phyloP scores from a whole-genome alignment of 768 basidiomycete genomes.

The Termitomyces sp. region DNA sequence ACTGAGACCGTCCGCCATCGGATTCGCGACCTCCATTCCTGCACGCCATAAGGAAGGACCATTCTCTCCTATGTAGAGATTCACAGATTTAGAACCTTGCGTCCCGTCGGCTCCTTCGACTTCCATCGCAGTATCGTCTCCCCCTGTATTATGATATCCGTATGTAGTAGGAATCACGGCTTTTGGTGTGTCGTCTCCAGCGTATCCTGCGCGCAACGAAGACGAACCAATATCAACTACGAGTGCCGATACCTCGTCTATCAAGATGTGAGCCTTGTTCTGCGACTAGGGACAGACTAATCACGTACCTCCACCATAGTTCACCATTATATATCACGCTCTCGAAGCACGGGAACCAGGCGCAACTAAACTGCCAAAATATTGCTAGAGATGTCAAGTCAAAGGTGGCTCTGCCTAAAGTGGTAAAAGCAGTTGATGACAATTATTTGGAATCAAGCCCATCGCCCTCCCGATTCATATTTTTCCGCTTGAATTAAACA shows the following conservation, averaged over 20 bases:
- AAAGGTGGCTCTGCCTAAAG: neutral
- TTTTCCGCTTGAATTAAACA: too few species aligned
- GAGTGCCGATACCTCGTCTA: slow-evolving; percentile 96
- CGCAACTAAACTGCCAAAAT: neutral
- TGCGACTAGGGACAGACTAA: neutral
- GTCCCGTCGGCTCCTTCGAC: slow-evolving; percentile 33
- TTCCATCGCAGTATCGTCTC: slow-evolving; percentile 50
- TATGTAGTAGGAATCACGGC: slow-evolving; percentile 88
- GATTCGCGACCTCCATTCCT: slow-evolving; percentile 85
- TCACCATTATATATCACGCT: slow-evolving; percentile 53
- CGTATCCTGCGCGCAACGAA: slow-evolving; percentile 91
- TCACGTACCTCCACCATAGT: slow-evolving; percentile 79
- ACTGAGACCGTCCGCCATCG: slow-evolving; percentile 85
- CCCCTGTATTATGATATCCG: slow-evolving; percentile 61
- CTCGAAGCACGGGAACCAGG: neutral
- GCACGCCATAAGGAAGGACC: slow-evolving; percentile 88
- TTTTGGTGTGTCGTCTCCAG: slow-evolving; percentile 95
- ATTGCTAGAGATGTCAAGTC: neutral
- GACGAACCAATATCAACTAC: slow-evolving; percentile 94
- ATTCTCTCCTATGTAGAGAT: slow-evolving; percentile 81
- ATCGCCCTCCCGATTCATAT: slow-evolving; percentile 20
- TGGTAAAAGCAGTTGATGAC: slow-evolving; percentile 18
- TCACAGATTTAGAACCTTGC: slow-evolving; percentile 41
- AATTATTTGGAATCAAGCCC: slow-evolving; percentile 23
- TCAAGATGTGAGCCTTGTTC: slow-evolving; percentile 9